Evolutionary conservation across 257 asterid genomes (phyloP), one percentile per base, ranked within the genome.

Genomic region (Thymus mandschuricus): DNA sequence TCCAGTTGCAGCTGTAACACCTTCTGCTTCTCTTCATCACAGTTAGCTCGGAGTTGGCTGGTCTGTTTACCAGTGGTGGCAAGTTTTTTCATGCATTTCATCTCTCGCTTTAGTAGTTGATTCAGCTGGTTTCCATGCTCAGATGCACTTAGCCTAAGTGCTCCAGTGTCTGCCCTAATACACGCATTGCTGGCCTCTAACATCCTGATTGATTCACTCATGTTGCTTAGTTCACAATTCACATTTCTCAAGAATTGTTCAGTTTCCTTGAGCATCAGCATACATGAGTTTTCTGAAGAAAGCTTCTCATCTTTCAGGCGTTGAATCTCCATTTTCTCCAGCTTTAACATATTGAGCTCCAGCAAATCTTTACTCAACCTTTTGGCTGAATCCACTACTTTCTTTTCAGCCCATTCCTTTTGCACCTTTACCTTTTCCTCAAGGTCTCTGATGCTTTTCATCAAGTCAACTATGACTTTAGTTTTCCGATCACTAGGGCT

Each of bases 341-440:
- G 59, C 69, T 64, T 63, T 35, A 73, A 69, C 48, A 49, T 40
- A 44, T 60, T 31, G 3, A 78, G 46, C 28, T 78, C 82, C 60
- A 55, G 41, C 8, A 68, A 15, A 58, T 68, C 65, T 48, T 69
- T 50, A 63, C 76, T 73, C 8, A 78, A 41, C 40, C 52, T 69
- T 15, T 63, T 69, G 4, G 79, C 73, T n/a, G 76, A 56, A 64
- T 52, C 73, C 8, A 63, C 9, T 3, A 69, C 82, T 78, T 64
- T 73, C 66, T 46, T 15, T n/a, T 51, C 40, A 4, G 75, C 81
- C 78, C 81, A 72, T 60, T 60, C 8, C 41, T 78, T 78, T 13
- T 10, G 49, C 5, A 3, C 66, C 30, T 62, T 49, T 10, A 73
- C 75, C 52, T 35, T 29, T 38, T 68, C 72, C 10, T 46, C 38